Evolutionary conservation across 1,284 basidiomycete species (phyloP).

Genomic region (Austroboletus novae-zelandiae): DNA sequence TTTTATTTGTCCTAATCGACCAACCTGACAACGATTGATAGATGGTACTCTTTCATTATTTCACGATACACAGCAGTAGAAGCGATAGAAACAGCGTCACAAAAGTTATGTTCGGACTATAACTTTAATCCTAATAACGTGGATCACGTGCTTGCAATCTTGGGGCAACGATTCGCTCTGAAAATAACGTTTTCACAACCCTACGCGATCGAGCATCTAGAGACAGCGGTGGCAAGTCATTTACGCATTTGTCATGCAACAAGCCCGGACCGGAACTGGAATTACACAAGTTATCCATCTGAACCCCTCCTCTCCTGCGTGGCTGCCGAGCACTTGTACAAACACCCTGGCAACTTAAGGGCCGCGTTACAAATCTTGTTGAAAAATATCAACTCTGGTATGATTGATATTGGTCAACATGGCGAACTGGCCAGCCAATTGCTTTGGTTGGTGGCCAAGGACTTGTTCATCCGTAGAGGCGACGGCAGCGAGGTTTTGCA

Average conservation of each 20-base stretch:
- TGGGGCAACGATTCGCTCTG: slow-evolving; percentile 11
- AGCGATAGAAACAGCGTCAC: not conserved
- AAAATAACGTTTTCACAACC: slow-evolving; percentile 7
- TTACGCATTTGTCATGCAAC: slow-evolving; percentile 4
- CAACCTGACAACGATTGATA: not conserved
- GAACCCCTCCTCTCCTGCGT: slow-evolving; percentile 11
- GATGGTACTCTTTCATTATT: slow-evolving; percentile 1
- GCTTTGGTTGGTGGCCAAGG: slow-evolving; percentile 14
- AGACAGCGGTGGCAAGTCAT: slow-evolving; percentile 9
- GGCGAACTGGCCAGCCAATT: slow-evolving; percentile 8
- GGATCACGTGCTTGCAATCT: slow-evolving; percentile 2
- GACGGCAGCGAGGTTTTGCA: not conserved
- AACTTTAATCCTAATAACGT: not conserved
- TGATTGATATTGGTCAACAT: slow-evolving; percentile 11
- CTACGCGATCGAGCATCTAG: not conserved
- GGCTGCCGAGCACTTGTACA: slow-evolving; percentile 3
- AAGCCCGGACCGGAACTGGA: slow-evolving; percentile 3
- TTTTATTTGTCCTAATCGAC: not conserved
- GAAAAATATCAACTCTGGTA: not conserved
- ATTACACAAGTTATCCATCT: slow-evolving; percentile 10
- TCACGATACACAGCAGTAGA: not conserved
- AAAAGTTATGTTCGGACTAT: not conserved
- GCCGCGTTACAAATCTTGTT: not conserved
- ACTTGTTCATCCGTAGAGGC: slow-evolving; percentile 4
- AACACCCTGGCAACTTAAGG: not conserved